Percentiles rank a stretch among this genome's conserved stretches.
phyloP scores from a whole-genome alignment of 2,329 filamentous ascomycete genomes.

The Coniochaeta prunicola region DNA sequence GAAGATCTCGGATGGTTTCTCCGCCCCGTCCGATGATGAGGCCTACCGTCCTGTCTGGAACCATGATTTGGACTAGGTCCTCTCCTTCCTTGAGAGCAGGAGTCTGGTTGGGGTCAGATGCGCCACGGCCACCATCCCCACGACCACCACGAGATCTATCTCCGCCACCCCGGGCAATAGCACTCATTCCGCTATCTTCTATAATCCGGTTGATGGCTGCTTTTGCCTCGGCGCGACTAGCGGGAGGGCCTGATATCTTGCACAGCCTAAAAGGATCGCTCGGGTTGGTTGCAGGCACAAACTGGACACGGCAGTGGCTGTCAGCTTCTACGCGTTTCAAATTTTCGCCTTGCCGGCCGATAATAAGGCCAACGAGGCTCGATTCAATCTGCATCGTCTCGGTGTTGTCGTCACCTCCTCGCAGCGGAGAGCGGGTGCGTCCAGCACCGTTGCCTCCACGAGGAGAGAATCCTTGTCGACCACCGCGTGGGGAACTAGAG shows the following conservation, averaged over 20 bases:
- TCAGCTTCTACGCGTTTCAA: slow-evolving; percentile 77
- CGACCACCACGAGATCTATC: neutral
- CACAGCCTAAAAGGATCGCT: slow-evolving; percentile 72
- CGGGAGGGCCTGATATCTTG: slow-evolving; percentile 70
- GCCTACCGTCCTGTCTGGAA: slow-evolving; percentile 86
- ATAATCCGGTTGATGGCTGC: slow-evolving; percentile 81
- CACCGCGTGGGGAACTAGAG: slow-evolving; percentile 55
- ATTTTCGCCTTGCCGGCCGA: slow-evolving; percentile 85
- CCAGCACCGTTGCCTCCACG: slow-evolving; percentile 44
- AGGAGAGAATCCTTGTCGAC: slow-evolving; percentile 50
- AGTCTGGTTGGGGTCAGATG: slow-evolving; percentile 14
- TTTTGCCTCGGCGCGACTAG: slow-evolving; percentile 70
- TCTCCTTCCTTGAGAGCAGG: slow-evolving; percentile 67
- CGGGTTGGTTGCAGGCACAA: slow-evolving; percentile 67
- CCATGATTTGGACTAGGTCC: slow-evolving; percentile 87
- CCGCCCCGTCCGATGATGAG: slow-evolving; percentile 91
- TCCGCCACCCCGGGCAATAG: slow-evolving; percentile 32
- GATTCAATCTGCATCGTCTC: slow-evolving; percentile 85
- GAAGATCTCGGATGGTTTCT: slow-evolving; percentile 86
- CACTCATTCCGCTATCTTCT: slow-evolving; percentile 67
- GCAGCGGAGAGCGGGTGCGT: slow-evolving; percentile 68
- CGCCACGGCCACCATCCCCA: slow-evolving; percentile 24
- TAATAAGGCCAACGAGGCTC: slow-evolving; percentile 80
- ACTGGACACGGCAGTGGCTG: slow-evolving; percentile 78
- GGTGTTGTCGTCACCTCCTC: slow-evolving; percentile 58